phyloP scores from a whole-genome alignment of 192 early-diverging fungal species.

The Mortierella claussenii region DNA sequence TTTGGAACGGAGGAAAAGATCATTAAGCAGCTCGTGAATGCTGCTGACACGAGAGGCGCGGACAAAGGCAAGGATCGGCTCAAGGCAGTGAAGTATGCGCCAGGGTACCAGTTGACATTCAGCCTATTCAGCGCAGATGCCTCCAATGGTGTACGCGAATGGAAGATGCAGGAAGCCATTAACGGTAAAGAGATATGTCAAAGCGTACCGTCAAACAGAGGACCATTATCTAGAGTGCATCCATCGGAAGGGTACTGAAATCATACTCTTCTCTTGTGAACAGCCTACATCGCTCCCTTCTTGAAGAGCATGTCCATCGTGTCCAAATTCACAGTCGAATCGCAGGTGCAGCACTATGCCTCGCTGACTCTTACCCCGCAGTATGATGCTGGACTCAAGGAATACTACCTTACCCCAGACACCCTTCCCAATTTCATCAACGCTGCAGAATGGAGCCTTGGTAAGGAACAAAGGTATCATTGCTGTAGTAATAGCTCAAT shows the following conservation, averaged over 20 bases:
- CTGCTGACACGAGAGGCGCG: constrained; percentile 3
- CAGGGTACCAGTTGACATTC: constrained; percentile 86
- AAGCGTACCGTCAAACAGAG: no score
- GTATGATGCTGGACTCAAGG: constrained; percentile 37
- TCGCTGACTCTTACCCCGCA: constrained; percentile 76
- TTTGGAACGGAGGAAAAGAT: constrained; percentile 41
- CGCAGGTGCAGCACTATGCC: constrained; percentile 89
- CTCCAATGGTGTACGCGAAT: constrained; percentile 69
- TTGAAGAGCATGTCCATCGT: constrained; percentile 73
- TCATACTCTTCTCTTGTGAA: no score
- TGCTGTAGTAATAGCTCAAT: no score
- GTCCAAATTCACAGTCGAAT: constrained; percentile 80
- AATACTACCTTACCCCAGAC: constrained; percentile 70
- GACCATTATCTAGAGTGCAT: no score
- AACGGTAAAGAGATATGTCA: no score
- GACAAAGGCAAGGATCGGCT: constrained; percentile 62
- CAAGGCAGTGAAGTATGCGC: constrained; percentile 85
- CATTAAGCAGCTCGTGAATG: constrained; percentile 22
- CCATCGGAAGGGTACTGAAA: no score
- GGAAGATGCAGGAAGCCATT: constrained; percentile 85
- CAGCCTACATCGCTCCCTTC: constrained; percentile 76
- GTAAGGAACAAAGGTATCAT: constrained; percentile 55
- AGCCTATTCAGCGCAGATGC: constrained; percentile 91
- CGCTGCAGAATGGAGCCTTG: constrained; percentile 95
- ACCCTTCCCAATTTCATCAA: constrained; percentile 93